Conservation (phyloP, 2,329 filamentous ascomycete species). For the Beauveria sp. region DNA sequence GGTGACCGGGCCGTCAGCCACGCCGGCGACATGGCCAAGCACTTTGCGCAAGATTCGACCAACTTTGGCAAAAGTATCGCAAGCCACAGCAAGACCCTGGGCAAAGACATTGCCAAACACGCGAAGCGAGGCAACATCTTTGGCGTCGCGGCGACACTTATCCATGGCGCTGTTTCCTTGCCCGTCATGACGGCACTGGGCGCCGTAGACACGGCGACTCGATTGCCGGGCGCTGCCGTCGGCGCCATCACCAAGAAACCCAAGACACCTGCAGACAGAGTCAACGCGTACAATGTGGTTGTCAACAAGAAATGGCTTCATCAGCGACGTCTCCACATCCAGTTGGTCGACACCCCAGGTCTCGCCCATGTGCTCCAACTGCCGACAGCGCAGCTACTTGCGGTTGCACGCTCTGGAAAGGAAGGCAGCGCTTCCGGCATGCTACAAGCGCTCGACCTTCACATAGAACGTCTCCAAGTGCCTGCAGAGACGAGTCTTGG, state of each 20-base stretch:
- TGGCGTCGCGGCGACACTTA: conserved; percentile 27
- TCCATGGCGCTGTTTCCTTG: conserved; percentile 31
- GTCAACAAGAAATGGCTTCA: conserved; percentile 38
- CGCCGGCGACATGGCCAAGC: conserved; percentile 32
- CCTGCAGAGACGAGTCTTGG: not conserved
- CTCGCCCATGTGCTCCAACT: conserved; percentile 12
- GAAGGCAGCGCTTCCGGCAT: conserved; percentile 8
- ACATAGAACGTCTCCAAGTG: conserved; percentile 5
- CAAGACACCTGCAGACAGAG: conserved; percentile 33
- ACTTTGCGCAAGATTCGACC: conserved; percentile 28
- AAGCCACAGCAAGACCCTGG: conserved; percentile 28
- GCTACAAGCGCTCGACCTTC: not conserved
- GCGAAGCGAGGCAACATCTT: conserved; percentile 33
- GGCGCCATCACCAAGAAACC: conserved; percentile 29
- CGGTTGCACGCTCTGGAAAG: conserved; percentile 8
- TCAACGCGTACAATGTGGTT: conserved; percentile 32
- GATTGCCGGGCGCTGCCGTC: conserved; percentile 27
- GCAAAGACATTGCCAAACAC: conserved; percentile 26
- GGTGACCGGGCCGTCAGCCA: conserved; percentile 36
- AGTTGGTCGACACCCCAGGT: conserved; percentile 25
- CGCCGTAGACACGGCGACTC: conserved; percentile 25
- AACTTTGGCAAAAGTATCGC: conserved; percentile 28
- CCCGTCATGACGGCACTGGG: conserved; percentile 31
- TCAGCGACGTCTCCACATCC: conserved; percentile 29
- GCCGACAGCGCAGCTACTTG: conserved; percentile 13